Base-by-base conservation (phyloP, 345 rosid species). In the Eucalyptus regnans region DNA sequence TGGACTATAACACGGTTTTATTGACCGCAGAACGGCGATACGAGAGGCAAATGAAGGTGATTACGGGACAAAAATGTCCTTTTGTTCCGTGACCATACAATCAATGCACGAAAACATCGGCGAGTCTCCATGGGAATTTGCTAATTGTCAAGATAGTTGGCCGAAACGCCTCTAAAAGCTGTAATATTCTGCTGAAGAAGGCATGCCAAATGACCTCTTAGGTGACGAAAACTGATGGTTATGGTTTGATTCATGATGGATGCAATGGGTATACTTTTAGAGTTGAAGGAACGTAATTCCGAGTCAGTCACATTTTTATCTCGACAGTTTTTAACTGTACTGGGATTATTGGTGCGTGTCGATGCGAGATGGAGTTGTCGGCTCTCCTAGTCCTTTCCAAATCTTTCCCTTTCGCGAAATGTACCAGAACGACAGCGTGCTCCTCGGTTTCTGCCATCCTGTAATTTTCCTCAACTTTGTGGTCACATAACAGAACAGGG, bases 201-300 rank as follows among this genome's bases (percentile, higher is more conserved):
- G 20, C 5, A 64, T 64, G 4, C 3, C 41, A n/a, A 64, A n/a
- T 15, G 20, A 64, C 9, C 10, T 64, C 20, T 14, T n/a, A 14
- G 41, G 37, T 15, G 9, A 17, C 3, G 18, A 15, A 15, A n/a
- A n/a, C 1, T 4, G 5, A n/a, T 64, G 41, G 3, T 15, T n/a
- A 64, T n/a, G 41, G 7, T 16, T 6, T 12, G 31, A 62, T 62
- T 29, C 22, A 51, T 7, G 56, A 51, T 7, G 22, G 56, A 16
- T 51, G 33, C 8, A 62, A 13, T 1, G 1, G 8, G 5, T 10
- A 7, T n/a, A 14, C 37, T 29, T 64, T 64, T 31, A n/a, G 5
- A 29, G 37, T 64, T 0, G 2, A 64, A n/a, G 18, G 20, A n/a
- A 64, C 0, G 29, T n/a, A 29, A 14, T 13, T 64, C 17, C 4